Percentiles rank a stretch among this genome's conserved stretches.
These are phyloP conservation scores for Trichophyton verrucosum DNA, from an alignment of 2,329 filamentous ascomycete species.

Conservation along the genomic window DNA sequence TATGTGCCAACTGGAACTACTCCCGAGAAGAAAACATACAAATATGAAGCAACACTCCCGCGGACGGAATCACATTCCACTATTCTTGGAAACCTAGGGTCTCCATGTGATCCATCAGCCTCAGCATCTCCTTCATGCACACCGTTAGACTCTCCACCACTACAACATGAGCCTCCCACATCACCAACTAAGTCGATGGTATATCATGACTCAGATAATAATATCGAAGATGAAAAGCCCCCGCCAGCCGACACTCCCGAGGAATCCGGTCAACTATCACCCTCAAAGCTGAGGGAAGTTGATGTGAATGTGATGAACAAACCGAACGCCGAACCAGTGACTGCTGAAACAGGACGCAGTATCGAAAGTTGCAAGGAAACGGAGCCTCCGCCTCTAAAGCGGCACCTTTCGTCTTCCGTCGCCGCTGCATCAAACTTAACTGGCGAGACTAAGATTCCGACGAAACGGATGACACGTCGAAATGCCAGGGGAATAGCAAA, in stretches of 20 bases:
- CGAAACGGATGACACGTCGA: slow-evolving; percentile 29
- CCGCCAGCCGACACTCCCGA: slow-evolving; percentile 17
- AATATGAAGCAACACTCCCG: slow-evolving; percentile 67
- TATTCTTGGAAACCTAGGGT: slow-evolving; percentile 42
- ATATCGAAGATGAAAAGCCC: slow-evolving; percentile 20
- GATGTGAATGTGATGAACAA: slow-evolving; percentile 36
- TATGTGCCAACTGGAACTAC: slow-evolving; percentile 79
- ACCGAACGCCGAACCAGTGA: slow-evolving; percentile 16
- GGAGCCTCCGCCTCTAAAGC: slow-evolving; percentile 20
- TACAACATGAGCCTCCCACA: slow-evolving; percentile 18
- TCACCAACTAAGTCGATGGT: slow-evolving; percentile 41
- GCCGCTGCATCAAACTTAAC: slow-evolving; percentile 15
- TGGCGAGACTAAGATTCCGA: slow-evolving; percentile 31
- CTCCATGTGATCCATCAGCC: slow-evolving; percentile 21
- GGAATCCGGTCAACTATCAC: slow-evolving; percentile 23
- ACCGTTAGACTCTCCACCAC: background rate
- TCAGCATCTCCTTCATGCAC: slow-evolving; percentile 9
- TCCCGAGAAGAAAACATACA: slow-evolving; percentile 67
- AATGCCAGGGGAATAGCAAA: slow-evolving; percentile 21
- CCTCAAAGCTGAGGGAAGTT: slow-evolving; percentile 40
- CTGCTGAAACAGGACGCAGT: background rate
- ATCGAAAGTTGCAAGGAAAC: slow-evolving; percentile 17
- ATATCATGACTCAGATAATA: slow-evolving; percentile 38
- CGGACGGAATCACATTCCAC: slow-evolving; percentile 54
- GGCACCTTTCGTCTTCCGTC: slow-evolving; percentile 14